Base-by-base conservation (phyloP, 2,329 filamentous ascomycete species). In the Aureobasidium uvarum region DNA sequence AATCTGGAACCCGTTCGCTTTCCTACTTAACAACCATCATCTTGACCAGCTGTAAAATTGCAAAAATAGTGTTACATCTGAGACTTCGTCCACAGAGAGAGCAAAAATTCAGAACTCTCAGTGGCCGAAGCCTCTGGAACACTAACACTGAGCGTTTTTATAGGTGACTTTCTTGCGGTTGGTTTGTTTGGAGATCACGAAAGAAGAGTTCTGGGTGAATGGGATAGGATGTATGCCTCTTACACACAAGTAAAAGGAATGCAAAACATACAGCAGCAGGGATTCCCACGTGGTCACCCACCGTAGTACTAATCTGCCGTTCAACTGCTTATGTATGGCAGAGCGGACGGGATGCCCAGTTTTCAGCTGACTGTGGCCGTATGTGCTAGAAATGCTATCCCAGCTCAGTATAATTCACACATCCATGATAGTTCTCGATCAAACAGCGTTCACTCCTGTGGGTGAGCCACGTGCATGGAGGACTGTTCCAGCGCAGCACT, bases 281-380 rank as follows among this genome's bases (percentile, higher is more conserved):
- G 28, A 28, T 28, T 28, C 28, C 28, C 28, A 28, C 28, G 28
- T 45, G 41, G 41, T 45, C 41, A 45, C 41, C 41, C 41, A 45
- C 41, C 41, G 41, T 45, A 45, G 41, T 45, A 45, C 41, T 45
- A 45, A 45, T 45, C 41, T 45, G 41, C 41, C 41, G 41, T 45
- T 45, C 41, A 45, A 45, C 41, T 45, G 41, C 41, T 45, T 45
- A 45, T 45, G 41, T 45, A 45, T 45, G 41, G 41, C 41, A 45
- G 41, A 45, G 41, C 41, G 41, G 41, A 45, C 41, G 41, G 41
- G 41, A 45, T 45, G 41, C 41, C 41, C 41, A 45, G 41, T 45
- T 45, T 45, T 45, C 41, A 45, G 41, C 41, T 45, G 41, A 45
- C 41, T 45, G 41, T 45, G 41, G 41, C 41, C 41, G 41, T 45